Conservation (phyloP, 305 asterid species). For the Rubia balearica region DNA sequence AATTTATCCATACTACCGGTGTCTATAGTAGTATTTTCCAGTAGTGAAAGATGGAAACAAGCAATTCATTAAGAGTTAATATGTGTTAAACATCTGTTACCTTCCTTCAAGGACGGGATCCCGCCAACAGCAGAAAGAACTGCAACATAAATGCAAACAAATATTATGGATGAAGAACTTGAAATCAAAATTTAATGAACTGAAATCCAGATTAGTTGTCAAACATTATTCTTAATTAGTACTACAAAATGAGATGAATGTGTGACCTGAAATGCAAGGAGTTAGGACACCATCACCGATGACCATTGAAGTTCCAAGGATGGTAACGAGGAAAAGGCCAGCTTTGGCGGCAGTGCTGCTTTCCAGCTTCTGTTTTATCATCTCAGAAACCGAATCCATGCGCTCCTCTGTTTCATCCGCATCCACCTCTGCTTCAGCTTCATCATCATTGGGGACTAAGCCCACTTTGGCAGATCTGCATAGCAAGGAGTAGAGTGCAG, state of each 20-base stretch:
- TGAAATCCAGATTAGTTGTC: no score
- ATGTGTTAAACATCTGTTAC: not conserved
- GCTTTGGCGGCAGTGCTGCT: slow-evolving; percentile 41
- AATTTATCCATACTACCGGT: no score
- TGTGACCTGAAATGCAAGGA: slow-evolving; percentile 66
- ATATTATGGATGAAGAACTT: not conserved
- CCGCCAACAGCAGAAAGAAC: slow-evolving; percentile 89
- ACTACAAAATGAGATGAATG: not conserved
- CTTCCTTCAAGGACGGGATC: slow-evolving; percentile 29
- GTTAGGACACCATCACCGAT: slow-evolving; percentile 85
- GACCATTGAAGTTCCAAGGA: slow-evolving; percentile 76
- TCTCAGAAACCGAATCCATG: no score
- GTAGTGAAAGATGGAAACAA: no score
- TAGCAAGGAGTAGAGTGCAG: slow-evolving; percentile 68
- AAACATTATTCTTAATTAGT: not conserved
- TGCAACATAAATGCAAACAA: slow-evolving; percentile 10
- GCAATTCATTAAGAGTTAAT: no score
- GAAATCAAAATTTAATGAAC: not conserved
- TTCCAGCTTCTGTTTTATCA: slow-evolving; percentile 42
- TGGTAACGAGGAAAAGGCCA: slow-evolving; percentile 43
- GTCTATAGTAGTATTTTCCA: no score
- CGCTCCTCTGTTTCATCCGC: no score
- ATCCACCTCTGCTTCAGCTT: no score
- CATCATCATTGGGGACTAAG: slow-evolving; percentile 71
- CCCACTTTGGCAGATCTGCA: slow-evolving; percentile 72